These are phyloP conservation scores for Penicillium canariense DNA, from an alignment of 495 filamentous ascomycete genomes.

Conservation along the genomic window DNA sequence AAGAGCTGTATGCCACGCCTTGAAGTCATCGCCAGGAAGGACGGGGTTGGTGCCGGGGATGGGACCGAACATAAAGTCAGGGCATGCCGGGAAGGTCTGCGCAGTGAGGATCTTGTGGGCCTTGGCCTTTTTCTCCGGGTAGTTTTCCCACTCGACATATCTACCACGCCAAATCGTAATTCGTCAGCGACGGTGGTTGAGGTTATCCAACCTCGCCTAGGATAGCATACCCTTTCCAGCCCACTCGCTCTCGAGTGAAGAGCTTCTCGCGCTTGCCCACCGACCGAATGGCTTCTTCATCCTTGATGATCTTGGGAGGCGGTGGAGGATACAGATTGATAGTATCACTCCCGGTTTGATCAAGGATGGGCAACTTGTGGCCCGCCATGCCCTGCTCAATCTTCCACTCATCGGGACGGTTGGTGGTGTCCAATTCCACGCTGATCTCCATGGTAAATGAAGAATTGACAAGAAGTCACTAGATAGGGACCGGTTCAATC, in stretches of 20 bases:
- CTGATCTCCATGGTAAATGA: slow-evolving; percentile 7
- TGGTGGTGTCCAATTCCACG: slow-evolving; percentile 16
- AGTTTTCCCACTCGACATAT: slow-evolving; percentile 69
- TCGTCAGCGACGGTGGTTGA: background rate
- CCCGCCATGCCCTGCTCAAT: slow-evolving; percentile 51
- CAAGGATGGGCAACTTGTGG: slow-evolving; percentile 45
- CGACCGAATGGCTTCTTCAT: slow-evolving; percentile 33
- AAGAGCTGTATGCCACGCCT: slow-evolving; percentile 61
- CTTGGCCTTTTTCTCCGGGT: slow-evolving; percentile 60
- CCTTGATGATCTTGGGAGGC: slow-evolving; percentile 25
- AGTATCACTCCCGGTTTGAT: slow-evolving; percentile 38
- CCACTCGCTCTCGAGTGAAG: slow-evolving; percentile 32
- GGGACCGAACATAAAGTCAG: slow-evolving; percentile 59
- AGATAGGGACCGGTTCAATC: background rate
- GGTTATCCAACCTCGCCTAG: background rate
- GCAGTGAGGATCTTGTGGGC: slow-evolving; percentile 55
- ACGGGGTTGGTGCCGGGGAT: slow-evolving; percentile 63
- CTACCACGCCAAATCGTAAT: slow-evolving; percentile 3
- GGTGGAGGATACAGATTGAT: slow-evolving; percentile 20
- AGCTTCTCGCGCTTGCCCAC: slow-evolving; percentile 36
- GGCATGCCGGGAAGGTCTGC: slow-evolving; percentile 54
- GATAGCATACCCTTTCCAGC: slow-evolving; percentile 35
- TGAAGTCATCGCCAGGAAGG: slow-evolving; percentile 61
- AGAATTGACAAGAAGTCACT: background rate
- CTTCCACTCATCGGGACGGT: slow-evolving; percentile 53